These are phyloP conservation scores for Kwoniella botswanensis DNA, from an alignment of 768 basidiomycete species.

Conservation along the genomic window DNA sequence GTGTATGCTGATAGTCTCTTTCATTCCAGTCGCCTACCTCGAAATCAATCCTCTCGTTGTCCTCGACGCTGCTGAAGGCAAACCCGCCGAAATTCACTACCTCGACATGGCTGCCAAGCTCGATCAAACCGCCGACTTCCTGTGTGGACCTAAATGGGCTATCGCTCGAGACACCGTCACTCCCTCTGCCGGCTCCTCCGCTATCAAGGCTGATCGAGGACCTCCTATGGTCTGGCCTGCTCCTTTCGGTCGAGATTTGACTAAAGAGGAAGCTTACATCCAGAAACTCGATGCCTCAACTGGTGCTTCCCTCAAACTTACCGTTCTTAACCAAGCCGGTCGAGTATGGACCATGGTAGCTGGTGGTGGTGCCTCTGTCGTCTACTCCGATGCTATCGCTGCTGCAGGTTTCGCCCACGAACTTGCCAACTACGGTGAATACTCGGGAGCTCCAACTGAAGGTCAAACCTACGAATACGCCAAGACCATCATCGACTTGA, in stretches of 20 bases:
- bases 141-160: conserved; percentile 98
- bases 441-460: conserved; percentile 96
- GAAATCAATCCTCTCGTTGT: conserved; percentile 99
- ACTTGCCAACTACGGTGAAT: conserved; percentile 99
- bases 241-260: conserved; percentile 95
- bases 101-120: conserved; percentile 99
- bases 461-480: conserved; percentile 99
- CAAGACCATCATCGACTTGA: conserved; percentile 96
- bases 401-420: conserved; percentile 96
- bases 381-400: conserved; percentile 71
- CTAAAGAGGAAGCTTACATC: conserved; percentile 99
- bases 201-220: conserved; percentile 83
- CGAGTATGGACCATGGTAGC: conserved; percentile 99
- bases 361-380: conserved; percentile 68
- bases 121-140: conserved; percentile 97
- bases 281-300: conserved; percentile 97
- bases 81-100: conserved; percentile 82
- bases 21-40: conserved; percentile 78
- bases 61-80: conserved; percentile 76
- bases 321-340: conserved; percentile 91
- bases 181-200: conserved; percentile 68
- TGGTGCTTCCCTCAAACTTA: conserved; percentile 96
- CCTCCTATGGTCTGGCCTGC: conserved; percentile 88
- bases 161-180: conserved; percentile 83
- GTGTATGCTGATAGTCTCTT: conserved; percentile 5